Percentiles rank a stretch among this genome's conserved stretches.
These are phyloP conservation scores for Vishniacozyma victoriae DNA, from an alignment of 768 basidiomycete species.

Conservation along the genomic window DNA sequence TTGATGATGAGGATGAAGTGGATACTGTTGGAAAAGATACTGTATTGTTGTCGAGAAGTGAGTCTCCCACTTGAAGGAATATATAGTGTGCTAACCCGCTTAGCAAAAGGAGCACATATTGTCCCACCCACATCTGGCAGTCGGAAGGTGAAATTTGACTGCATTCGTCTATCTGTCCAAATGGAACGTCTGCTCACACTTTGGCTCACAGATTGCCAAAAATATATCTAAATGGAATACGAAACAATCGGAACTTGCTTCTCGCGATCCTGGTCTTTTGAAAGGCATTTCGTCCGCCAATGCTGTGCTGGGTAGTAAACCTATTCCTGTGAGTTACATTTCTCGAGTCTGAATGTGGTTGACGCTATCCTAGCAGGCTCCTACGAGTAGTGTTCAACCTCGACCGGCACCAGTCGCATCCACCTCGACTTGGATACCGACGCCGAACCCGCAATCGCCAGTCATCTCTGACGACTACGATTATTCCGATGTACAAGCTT, in stretches of 20 bases:
- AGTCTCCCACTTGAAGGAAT: conserved; percentile 1
- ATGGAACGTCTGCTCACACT: not conserved
- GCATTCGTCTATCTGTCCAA: conserved; percentile 1
- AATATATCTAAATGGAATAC: conserved; percentile 97
- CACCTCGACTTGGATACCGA: conserved; percentile 43
- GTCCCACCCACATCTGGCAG: conserved; percentile 67
- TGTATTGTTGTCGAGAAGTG: conserved; percentile 37
- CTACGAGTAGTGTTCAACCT: conserved; percentile 10
- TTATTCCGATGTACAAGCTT: conserved; percentile 59
- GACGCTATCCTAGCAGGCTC: conserved; percentile 1
- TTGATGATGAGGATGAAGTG: conserved; percentile 34
- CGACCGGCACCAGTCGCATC: conserved; percentile 27
- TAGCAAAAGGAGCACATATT: conserved; percentile 56
- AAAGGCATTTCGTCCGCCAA: conserved; percentile 37
- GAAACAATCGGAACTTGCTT: conserved; percentile 73
- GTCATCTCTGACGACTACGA: conserved; percentile 58
- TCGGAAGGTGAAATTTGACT: conserved; percentile 37
- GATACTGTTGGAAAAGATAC: conserved; percentile 32
- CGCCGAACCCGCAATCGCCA: conserved; percentile 16
- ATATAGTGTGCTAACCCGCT: conserved; percentile 5
- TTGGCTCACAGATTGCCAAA: conserved; percentile 60
- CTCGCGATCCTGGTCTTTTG: conserved; percentile 17
- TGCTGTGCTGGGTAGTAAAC: conserved; percentile 13
- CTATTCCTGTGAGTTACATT: conserved; percentile 4
- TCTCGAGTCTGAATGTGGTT: not conserved